phyloP scores from a whole-genome alignment of 257 asterid species.

The Gentiana dahurica region DNA sequence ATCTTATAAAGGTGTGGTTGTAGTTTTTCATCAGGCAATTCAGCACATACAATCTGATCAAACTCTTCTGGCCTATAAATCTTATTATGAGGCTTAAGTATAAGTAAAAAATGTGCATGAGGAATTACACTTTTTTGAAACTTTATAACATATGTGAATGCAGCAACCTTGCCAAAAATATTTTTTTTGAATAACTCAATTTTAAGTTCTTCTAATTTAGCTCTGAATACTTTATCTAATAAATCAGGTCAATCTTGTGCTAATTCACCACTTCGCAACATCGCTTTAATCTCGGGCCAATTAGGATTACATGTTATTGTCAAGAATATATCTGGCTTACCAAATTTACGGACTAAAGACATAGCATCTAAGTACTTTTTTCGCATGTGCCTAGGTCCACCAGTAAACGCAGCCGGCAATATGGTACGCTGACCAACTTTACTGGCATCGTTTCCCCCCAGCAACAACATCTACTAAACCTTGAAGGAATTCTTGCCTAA shows the following conservation, averaged over 20 bases:
- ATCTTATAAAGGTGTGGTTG: background rate
- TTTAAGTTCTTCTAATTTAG: background rate
- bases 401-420: background rate
- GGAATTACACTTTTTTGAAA: background rate
- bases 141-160: background rate
- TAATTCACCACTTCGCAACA: background rate
- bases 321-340: background rate
- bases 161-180: background rate
- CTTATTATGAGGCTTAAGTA: background rate
- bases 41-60: background rate
- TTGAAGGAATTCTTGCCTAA: too few relatives aligned
- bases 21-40: background rate
- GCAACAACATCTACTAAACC: background rate
- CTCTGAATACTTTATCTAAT: background rate
- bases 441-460: background rate
- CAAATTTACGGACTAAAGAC: too few relatives aligned
- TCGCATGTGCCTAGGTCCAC: background rate
- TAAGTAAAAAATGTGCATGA: too few relatives aligned
- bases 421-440: background rate
- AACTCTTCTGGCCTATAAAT: background rate
- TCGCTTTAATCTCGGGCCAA: background rate
- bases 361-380: background rate
- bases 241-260: conserved; percentile 2
- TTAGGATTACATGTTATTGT: background rate
- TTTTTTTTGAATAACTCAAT: background rate